Conservation (phyloP, 2,329 filamentous ascomycete genomes). For the Aspergillus sp. region DNA sequence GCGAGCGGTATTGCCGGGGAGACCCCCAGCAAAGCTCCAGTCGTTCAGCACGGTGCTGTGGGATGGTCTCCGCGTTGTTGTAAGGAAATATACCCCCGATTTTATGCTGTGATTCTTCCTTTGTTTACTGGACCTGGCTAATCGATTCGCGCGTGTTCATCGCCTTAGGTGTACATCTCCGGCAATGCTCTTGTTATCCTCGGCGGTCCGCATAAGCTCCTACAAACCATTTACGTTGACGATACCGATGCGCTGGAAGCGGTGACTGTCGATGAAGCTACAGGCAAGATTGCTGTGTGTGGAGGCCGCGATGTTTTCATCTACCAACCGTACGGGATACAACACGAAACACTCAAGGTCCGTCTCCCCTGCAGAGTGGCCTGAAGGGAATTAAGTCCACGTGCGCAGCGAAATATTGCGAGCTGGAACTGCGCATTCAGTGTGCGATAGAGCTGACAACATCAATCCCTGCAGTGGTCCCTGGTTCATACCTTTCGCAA, state of each 20-base stretch:
- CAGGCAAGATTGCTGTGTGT: slow-evolving; percentile 81
- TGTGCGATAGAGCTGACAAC: neutral
- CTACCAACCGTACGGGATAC: slow-evolving; percentile 71
- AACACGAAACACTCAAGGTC: slow-evolving; percentile 73
- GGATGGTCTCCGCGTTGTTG: slow-evolving; percentile 70
- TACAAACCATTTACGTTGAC: slow-evolving; percentile 91
- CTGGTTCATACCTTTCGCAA: slow-evolving; percentile 53
- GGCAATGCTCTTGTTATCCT: slow-evolving; percentile 86
- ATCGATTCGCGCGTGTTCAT: slow-evolving; percentile 14
- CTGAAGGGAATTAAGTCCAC: neutral
- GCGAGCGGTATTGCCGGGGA: slow-evolving; percentile 76
- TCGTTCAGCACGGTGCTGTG: slow-evolving; percentile 72
- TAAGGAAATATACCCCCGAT: slow-evolving; percentile 42
- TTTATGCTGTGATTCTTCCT: neutral
- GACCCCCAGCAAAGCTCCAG: slow-evolving; percentile 75
- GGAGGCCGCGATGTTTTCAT: slow-evolving; percentile 67
- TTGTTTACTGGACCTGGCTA: slow-evolving; percentile 4
- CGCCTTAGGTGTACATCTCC: slow-evolving; percentile 75
- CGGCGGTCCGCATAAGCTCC: slow-evolving; percentile 67
- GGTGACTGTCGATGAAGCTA: slow-evolving; percentile 75
- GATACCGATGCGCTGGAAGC: slow-evolving; percentile 68
- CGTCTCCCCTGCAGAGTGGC: slow-evolving; percentile 15
- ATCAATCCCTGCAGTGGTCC: slow-evolving; percentile 50
- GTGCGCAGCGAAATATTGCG: neutral
- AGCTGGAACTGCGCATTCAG: neutral